Percentiles rank a stretch among this genome's conserved stretches.
Evolutionary conservation across 2,329 filamentous ascomycete species (phyloP).

Genomic region (Aspergillus uvarum): DNA sequence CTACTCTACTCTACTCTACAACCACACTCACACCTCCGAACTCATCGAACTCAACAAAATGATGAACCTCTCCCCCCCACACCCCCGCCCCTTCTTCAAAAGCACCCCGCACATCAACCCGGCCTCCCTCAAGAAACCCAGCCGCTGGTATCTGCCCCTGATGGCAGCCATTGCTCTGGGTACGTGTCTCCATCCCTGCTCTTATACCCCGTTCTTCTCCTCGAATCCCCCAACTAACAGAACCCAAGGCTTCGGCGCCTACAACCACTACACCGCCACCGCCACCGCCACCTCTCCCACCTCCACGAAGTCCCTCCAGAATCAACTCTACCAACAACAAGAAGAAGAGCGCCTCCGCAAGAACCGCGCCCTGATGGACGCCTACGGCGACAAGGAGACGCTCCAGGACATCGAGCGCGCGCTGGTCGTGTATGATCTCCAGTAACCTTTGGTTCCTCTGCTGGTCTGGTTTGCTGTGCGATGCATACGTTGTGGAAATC

Average conservation of each 20-base stretch:
- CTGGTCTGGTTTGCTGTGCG: no score
- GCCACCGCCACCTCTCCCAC: no score
- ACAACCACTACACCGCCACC: conserved; percentile 12
- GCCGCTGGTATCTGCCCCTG: conserved; percentile 15
- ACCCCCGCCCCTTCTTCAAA: neutral
- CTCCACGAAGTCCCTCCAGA: neutral
- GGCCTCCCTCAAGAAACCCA: neutral
- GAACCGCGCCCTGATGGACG: conserved; percentile 46
- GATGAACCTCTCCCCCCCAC: neutral
- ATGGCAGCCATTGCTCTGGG: conserved; percentile 19
- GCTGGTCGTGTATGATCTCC: conserved; percentile 45
- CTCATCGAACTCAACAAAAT: neutral
- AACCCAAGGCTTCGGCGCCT: conserved; percentile 18
- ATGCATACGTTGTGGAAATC: no score
- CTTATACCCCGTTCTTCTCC: no score
- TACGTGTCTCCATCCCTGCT: neutral
- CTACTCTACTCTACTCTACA: no score
- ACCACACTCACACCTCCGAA: neutral
- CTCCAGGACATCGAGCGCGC: conserved; percentile 47
- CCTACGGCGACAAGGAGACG: conserved; percentile 47
- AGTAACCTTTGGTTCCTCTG: conserved; percentile 24
- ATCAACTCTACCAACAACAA: conserved; percentile 12
- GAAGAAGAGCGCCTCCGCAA: conserved; percentile 37
- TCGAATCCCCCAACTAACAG: no score
- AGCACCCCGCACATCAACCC: neutral